Evolutionary conservation across 352 stramenopile genomes (phyloP), one percentile per base, ranked within the genome.

Genomic region (Phytopythium helicoides): DNA sequence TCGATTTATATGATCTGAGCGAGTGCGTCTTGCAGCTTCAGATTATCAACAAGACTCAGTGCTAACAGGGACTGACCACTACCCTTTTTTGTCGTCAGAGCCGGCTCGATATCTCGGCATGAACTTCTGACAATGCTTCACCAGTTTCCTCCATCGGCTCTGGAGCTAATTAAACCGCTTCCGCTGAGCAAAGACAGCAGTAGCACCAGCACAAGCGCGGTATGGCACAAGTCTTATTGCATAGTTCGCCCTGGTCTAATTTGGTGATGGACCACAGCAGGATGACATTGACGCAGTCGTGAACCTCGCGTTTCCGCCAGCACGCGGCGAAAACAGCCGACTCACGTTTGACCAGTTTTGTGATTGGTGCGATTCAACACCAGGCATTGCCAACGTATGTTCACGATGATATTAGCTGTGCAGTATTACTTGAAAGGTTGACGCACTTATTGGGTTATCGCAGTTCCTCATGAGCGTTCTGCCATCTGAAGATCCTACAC

Each of bases 1-100:
- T 98, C 51, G 86, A 96, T 48, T 72, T 97, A 41, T 97, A 97
- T 65, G 92, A 98, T 53, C 72, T 97, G 22, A 88, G 75, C 66
- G 77, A 86, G 75, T 92, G 62, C 23, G 64, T 60, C n/a, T 37
- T 23, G 25, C n/a, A n/a, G n/a, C n/a, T n/a, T n/a, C n/a, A n/a
- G n/a, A n/a, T n/a, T n/a, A n/a, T n/a, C n/a, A n/a, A n/a, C n/a
- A n/a, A n/a, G n/a, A n/a, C n/a, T n/a, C n/a, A n/a, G n/a, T n/a
- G n/a, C n/a, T n/a, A n/a, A n/a, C n/a, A n/a, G n/a, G n/a, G n/a
- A n/a, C n/a, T n/a, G n/a, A n/a, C n/a, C n/a, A n/a, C n/a, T n/a
- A 47, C 70, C 46, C 54, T 46, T 39, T 68, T 0, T 61, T 60
- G 25, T 45, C 64, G 28, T 28, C 48, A 73, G 95, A 46, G 79